Evolutionary conservation across 73 alveolate species (phyloP).

Genomic region (Uronychia setigera): DNA sequence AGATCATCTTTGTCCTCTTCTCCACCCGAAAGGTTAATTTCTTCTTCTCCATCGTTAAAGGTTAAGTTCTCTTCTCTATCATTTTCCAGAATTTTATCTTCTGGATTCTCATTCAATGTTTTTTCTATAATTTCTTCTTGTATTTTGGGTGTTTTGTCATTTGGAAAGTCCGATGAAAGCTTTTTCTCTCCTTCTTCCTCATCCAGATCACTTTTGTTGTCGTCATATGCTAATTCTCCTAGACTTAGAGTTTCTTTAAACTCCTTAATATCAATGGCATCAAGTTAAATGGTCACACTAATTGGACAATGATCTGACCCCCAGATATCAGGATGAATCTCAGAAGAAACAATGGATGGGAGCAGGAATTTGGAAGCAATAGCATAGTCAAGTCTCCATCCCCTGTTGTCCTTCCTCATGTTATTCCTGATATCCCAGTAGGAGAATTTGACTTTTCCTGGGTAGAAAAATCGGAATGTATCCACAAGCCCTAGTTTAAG

Average conservation of each 20-base stretch:
- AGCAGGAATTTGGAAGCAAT: constrained; percentile 61
- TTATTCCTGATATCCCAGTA: constrained; percentile 82
- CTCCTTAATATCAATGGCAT: constrained; percentile 38
- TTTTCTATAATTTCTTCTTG: too few species aligned
- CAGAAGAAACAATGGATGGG: constrained; percentile 62
- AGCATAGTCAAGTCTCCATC: constrained; percentile 96
- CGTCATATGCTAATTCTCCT: constrained; percentile 18
- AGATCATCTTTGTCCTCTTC: too few species aligned
- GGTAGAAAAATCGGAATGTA: constrained; percentile 87
- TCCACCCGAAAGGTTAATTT: too few species aligned
- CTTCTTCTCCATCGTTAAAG: too few species aligned
- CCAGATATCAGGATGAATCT: constrained; percentile 64
- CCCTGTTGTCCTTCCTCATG: constrained; percentile 79
- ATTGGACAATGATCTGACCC: constrained; percentile 93
- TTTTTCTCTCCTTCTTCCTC: constrained; percentile 40
- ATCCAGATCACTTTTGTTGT: constrained; percentile 44
- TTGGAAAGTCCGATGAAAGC: too few species aligned
- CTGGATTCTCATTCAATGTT: too few species aligned
- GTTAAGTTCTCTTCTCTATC: too few species aligned
- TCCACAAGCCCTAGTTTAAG: constrained; percentile 78
- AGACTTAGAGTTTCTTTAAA: constrained; percentile 8
- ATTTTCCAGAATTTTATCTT: too few species aligned
- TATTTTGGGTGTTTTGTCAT: too few species aligned
- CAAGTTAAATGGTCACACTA: constrained; percentile 49
- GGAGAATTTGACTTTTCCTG: constrained; percentile 80